Conservation (phyloP, 2,329 filamentous ascomycete species). For the Monilinia aucupariae region DNA sequence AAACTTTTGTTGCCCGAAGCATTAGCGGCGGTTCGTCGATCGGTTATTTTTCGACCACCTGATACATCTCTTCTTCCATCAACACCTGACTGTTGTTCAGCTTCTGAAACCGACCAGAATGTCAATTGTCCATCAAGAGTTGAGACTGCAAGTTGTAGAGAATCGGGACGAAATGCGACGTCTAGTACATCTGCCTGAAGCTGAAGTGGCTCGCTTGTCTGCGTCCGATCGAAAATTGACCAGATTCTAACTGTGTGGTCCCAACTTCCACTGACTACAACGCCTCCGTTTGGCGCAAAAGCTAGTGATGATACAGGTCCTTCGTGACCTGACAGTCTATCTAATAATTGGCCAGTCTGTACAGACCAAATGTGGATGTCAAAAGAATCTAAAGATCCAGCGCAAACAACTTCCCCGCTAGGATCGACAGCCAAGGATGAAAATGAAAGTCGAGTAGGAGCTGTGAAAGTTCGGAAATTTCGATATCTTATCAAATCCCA, state of each 20-base stretch:
- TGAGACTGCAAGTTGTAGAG: slow-evolving; percentile 82
- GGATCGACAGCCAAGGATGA: slow-evolving; percentile 94
- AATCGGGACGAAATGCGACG: slow-evolving; percentile 83
- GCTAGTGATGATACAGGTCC: slow-evolving; percentile 84
- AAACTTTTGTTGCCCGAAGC: slow-evolving; percentile 87
- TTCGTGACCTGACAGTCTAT: slow-evolving; percentile 86
- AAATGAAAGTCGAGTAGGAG: slow-evolving; percentile 84
- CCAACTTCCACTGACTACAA: slow-evolving; percentile 90
- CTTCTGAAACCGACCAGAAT: slow-evolving; percentile 90
- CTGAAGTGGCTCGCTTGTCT: slow-evolving; percentile 90
- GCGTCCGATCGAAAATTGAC: slow-evolving; percentile 90
- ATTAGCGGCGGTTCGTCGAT: slow-evolving; percentile 87
- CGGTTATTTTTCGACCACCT: slow-evolving; percentile 80
- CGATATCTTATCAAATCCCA: slow-evolving; percentile 96
- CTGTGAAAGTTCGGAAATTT: slow-evolving; percentile 96
- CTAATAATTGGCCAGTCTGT: slow-evolving; percentile 90
- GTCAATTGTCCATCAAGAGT: slow-evolving; percentile 90
- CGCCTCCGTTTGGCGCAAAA: slow-evolving; percentile 80
- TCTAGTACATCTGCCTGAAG: slow-evolving; percentile 86
- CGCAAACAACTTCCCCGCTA: slow-evolving; percentile 91
- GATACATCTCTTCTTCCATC: slow-evolving; percentile 91
- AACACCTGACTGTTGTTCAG: slow-evolving; percentile 76
- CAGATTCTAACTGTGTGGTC: slow-evolving; percentile 92
- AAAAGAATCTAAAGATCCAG: slow-evolving; percentile 91
- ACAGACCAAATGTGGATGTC: slow-evolving; percentile 99